phyloP scores from a whole-genome alignment of 441 rosid genomes.

The Iberis amara region DNA sequence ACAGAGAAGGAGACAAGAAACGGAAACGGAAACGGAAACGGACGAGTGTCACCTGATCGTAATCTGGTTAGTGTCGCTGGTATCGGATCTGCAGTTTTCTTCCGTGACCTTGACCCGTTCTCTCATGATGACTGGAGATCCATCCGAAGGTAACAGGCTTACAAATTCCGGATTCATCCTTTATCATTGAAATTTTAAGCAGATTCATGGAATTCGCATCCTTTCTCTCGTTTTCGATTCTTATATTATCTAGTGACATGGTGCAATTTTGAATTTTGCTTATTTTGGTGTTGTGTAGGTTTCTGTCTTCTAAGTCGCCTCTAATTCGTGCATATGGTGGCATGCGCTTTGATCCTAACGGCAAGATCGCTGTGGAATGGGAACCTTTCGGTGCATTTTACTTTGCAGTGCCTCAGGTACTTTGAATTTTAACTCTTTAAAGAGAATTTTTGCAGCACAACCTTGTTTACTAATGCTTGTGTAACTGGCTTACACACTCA shows the following conservation, averaged over 20 bases:
- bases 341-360: slow-evolving; percentile 66
- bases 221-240: no score
- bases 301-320: slow-evolving; percentile 58
- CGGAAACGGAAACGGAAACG: not conserved
- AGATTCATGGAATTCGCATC: no score
- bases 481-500: not conserved
- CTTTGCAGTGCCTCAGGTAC: slow-evolving; percentile 83
- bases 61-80: slow-evolving; percentile 70
- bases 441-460: no score
- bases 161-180: no score
- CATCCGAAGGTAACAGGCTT: slow-evolving; percentile 47
- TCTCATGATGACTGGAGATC: slow-evolving; percentile 73
- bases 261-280: no score
- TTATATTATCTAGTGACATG: no score
- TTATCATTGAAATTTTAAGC: no score
- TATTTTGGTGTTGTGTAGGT: no score
- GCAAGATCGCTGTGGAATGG: slow-evolving; percentile 63
- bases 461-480: not conserved
- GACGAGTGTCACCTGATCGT: slow-evolving; percentile 6
- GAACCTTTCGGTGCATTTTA: slow-evolving; percentile 76
- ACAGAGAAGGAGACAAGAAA: slow-evolving; percentile 38
- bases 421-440: no score
- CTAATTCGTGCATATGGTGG: slow-evolving; percentile 90
- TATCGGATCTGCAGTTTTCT: slow-evolving; percentile 71
- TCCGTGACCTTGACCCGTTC: slow-evolving; percentile 58